Base-by-base conservation (phyloP, 495 filamentous ascomycete genomes). In the Hypoxylon fuscum region DNA sequence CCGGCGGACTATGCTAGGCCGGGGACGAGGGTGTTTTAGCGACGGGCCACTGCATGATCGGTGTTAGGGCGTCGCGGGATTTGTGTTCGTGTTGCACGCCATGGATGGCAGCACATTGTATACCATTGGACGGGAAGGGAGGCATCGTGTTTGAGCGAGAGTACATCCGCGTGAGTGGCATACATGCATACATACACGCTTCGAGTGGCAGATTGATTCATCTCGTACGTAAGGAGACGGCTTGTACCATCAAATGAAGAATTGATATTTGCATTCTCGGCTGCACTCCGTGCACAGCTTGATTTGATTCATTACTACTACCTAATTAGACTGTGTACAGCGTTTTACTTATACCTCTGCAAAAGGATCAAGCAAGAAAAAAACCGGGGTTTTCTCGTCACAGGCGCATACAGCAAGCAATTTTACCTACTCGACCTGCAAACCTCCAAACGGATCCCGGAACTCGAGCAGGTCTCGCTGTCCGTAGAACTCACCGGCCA, bases 401-500 rank as follows among this genome's bases (percentile, higher is more conserved):
- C 32, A 2, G 4, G 40, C 21, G 22, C 20, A n/a, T 9, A 48
- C 27, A 38, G n/a, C 22, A 18, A 11, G 29, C 15, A 38, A 14
- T 10, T 23, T 29, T 46, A 49, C 42, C 58, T 60, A 50, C 66
- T 68, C 69, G 11, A 59, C 49, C 49, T 70, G 56, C n/a, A 68
- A 48, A 12, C 70, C 72, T 10, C 67, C 65, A 54, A 82, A 82
- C 12, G 79, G 79, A 49, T 89, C 82, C 37, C 92, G 80, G 46
- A 86, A 87, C 65, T 87, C 85, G 43, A 98, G 76, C 29, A 98
- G 76, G 74, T 98, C 95, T 53, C 87, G 80, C 77, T 98, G 95
- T 2, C 95, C 93, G 73, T 90, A 98, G 65, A 89, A 86, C 74
- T 97, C 92, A 62, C 92, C 95, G 34, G 90, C 88, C 22, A 98